Conservation (phyloP, 495 filamentous ascomycete genomes). For the Tuber magnatum region DNA sequence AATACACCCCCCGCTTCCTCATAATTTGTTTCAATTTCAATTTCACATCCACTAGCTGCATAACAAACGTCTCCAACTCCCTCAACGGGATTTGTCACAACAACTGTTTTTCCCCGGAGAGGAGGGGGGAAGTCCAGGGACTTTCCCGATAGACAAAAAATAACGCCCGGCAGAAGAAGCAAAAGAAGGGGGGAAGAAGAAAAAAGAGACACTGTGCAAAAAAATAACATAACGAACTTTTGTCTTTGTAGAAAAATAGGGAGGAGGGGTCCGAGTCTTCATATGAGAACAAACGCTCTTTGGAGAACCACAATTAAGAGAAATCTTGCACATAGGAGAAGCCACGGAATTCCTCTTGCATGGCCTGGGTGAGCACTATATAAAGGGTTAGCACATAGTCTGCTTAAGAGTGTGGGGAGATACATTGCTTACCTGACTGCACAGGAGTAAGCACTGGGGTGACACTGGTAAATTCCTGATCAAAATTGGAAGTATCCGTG, state of each 20-base stretch:
- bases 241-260: neutral
- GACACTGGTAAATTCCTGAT: slow-evolving; percentile 96
- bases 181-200: slow-evolving; percentile 35
- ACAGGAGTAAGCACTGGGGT: slow-evolving; percentile 96
- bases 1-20: neutral
- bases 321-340: slow-evolving; percentile 92
- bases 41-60: neutral
- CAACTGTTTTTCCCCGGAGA: neutral
- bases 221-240: slow-evolving; percentile 25
- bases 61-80: neutral
- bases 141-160: slow-evolving; percentile 19
- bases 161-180: slow-evolving; percentile 17
- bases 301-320: slow-evolving; percentile 42
- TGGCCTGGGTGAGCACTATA: slow-evolving; percentile 81
- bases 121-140: neutral
- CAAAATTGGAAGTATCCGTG: slow-evolving; percentile 98
- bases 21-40: neutral
- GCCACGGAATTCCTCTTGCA: slow-evolving; percentile 99
- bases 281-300: neutral
- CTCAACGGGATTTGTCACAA: neutral
- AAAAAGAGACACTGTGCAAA: slow-evolving; percentile 15
- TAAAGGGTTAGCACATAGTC: slow-evolving; percentile 10
- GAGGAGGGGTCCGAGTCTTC: neutral
- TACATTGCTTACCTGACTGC: slow-evolving; percentile 70
- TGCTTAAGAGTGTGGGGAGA: neutral